A percentile compares a stretch with the other conserved stretches of the same genome.
Conservation (phyloP, 2,329 filamentous ascomycete genomes). For the Ophiostoma sp. region DNA sequence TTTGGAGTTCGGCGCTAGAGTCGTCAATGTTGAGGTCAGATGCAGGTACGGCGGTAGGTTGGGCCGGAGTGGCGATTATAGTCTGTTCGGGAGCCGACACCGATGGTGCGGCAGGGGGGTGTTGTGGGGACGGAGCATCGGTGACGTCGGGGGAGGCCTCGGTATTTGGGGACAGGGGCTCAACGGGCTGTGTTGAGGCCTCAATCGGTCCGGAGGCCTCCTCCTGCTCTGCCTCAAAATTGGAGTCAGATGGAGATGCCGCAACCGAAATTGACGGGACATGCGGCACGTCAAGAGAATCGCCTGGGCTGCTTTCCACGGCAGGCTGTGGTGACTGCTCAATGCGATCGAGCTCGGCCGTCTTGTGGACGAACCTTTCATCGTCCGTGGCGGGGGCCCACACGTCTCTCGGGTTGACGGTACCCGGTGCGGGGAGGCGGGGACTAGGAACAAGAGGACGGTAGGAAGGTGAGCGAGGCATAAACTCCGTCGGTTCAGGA, state of each 20-base stretch:
- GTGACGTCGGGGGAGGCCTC: constrained; percentile 10
- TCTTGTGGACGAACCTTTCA: constrained; percentile 39
- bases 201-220: constrained; percentile 6
- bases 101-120: not conserved
- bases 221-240: constrained; percentile 2
- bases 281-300: not conserved
- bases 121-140: not conserved
- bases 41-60: constrained; percentile 1
- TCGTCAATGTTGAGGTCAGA: constrained; percentile 18
- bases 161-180: not conserved
- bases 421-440: constrained; percentile 45
- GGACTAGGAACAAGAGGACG: constrained; percentile 32
- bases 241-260: constrained; percentile 6
- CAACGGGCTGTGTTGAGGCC: constrained; percentile 5
- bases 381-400: constrained; percentile 47
- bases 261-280: constrained; percentile 13
- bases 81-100: constrained; percentile 3
- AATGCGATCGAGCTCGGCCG: constrained; percentile 41
- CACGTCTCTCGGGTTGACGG: constrained; percentile 56
- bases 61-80: not conserved
- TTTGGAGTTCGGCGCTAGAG: constrained; percentile 15
- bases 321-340: constrained; percentile 35
- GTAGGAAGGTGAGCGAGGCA: constrained; percentile 26
- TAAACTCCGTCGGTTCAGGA: constrained; percentile 29
- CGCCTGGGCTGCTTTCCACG: not conserved